These are phyloP conservation scores for Termitomyces heimii DNA, from an alignment of 768 basidiomycete species.

Conservation along the genomic window DNA sequence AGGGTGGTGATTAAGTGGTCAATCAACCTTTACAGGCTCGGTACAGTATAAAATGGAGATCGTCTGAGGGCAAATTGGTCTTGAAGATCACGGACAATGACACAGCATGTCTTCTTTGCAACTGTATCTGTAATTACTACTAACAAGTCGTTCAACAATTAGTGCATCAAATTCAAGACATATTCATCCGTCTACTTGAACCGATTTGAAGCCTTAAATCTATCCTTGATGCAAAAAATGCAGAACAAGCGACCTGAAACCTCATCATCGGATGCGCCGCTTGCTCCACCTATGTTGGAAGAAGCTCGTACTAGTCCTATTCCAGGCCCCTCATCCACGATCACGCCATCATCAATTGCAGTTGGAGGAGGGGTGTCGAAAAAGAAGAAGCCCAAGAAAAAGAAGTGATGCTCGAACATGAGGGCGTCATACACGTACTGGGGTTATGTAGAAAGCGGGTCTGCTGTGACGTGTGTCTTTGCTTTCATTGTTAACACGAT, in stretches of 20 bases:
- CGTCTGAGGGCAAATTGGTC: slow-evolving; percentile 80
- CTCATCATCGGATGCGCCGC: slow-evolving; percentile 18
- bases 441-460: neutral
- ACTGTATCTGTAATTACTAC: neutral
- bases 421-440: neutral
- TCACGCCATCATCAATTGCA: slow-evolving; percentile 23
- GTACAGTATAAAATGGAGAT: slow-evolving; percentile 89
- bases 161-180: slow-evolving; percentile 98
- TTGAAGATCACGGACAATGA: slow-evolving; percentile 92
- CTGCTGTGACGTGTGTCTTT: slow-evolving; percentile 9
- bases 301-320: slow-evolving; percentile 21
- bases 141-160: slow-evolving; percentile 3
- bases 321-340: slow-evolving; percentile 27
- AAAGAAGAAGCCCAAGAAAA: slow-evolving; percentile 84
- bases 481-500: neutral
- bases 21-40: slow-evolving; percentile 50
- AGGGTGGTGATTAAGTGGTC: neutral
- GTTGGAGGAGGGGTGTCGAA: slow-evolving; percentile 55
- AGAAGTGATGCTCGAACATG: slow-evolving; percentile 38
- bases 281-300: slow-evolving; percentile 15
- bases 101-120: slow-evolving; percentile 51
- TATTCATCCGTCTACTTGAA: slow-evolving; percentile 93
- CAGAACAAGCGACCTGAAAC: slow-evolving; percentile 50
- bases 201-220: slow-evolving; percentile 90
- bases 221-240: slow-evolving; percentile 83